Base-by-base conservation (phyloP, 768 basidiomycete genomes). In the Suillus paluster region DNA sequence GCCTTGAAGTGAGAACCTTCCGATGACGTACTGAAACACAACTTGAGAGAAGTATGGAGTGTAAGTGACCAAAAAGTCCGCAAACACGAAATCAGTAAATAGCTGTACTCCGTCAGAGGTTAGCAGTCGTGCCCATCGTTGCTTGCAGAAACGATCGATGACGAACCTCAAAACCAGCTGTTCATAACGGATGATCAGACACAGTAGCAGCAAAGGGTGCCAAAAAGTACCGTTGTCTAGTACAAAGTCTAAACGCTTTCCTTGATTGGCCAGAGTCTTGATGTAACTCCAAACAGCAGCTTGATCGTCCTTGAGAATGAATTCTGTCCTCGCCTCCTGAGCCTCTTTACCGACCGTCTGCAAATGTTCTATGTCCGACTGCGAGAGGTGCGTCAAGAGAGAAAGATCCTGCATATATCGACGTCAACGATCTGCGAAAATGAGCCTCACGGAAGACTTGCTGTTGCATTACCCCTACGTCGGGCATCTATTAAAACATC, bases 1-100 rank as follows among this genome's bases (percentile, higher is more conserved):
- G 9, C 2, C 19, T 14, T 9, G 2, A 61, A 17, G 54, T 15
- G 34, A 38, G 27, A 38, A 54, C 38, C 36, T 10, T 34, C 11
- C 33, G 21, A n/a, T 17, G 45, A 82, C 86, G 62, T 56, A 97
- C 95, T 99, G 97, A 77, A 98, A 97, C 59, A 94, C 86, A 30
- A 96, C 91, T 66, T 85, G 83, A 14, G 84, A 83, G 55, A 95
- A 85, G 71, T 90, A 89, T 1, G 94, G 91, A 1, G 96, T 97
- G 71, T 89, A 86, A 0, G 94, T 94, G 12, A 98, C 86, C 44
- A 99, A 77, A 70, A 97, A 99, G 72, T 96, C 94, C 17, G 94
- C 94, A 62, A 98, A 89, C 19, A 97, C 89, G 17, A 98, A 78
- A 68, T 98, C 97, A 4, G 97, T 97, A 77, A 92, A 96, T 21